A percentile compares a stretch with the other conserved stretches of the same genome.
These are phyloP conservation scores for Saturnispora ahearnii DNA, from an alignment of 805 yeast species.

Conservation along the genomic window DNA sequence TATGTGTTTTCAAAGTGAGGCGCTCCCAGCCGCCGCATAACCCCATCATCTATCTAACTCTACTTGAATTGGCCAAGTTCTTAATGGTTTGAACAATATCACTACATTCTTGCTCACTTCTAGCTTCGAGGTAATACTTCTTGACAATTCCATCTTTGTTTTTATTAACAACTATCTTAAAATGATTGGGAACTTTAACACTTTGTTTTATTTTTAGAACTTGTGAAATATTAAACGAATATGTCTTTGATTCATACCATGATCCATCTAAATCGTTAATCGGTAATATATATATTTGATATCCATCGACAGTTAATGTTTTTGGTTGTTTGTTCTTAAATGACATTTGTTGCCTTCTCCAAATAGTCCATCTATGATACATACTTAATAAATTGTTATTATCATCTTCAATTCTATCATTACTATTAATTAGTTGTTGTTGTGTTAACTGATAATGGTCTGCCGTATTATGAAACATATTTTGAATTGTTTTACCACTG, in stretches of 20 bases:
- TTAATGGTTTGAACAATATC: constrained; percentile 71
- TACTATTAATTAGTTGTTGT: constrained; percentile 9
- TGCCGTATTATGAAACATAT: constrained; percentile 20
- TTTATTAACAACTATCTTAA: constrained; percentile 71
- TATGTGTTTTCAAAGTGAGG: not conserved
- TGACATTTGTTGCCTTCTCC: constrained; percentile 82
- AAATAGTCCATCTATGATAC: constrained; percentile 77
- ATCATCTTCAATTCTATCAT: constrained; percentile 3
- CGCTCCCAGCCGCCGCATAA: not conserved
- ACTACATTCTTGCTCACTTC: constrained; percentile 45
- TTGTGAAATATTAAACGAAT: constrained; percentile 78
- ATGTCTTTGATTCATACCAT: constrained; percentile 70
- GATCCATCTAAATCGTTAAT: constrained; percentile 57
- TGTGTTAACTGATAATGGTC: constrained; percentile 16
- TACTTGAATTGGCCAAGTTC: constrained; percentile 31
- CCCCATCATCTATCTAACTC: not conserved
- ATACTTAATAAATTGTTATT: constrained; percentile 30
- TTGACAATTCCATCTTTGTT: constrained; percentile 49
- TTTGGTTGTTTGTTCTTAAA: constrained; percentile 74
- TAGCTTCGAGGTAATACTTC: constrained; percentile 81
- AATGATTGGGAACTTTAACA: constrained; percentile 63
- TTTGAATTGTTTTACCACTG: constrained; percentile 19
- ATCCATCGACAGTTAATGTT: constrained; percentile 87
- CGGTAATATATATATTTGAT: constrained; percentile 80
- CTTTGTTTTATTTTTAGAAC: constrained; percentile 69